Evolutionary conservation across 2,329 filamentous ascomycete species (phyloP).

Genomic region (Leptographium procerum): DNA sequence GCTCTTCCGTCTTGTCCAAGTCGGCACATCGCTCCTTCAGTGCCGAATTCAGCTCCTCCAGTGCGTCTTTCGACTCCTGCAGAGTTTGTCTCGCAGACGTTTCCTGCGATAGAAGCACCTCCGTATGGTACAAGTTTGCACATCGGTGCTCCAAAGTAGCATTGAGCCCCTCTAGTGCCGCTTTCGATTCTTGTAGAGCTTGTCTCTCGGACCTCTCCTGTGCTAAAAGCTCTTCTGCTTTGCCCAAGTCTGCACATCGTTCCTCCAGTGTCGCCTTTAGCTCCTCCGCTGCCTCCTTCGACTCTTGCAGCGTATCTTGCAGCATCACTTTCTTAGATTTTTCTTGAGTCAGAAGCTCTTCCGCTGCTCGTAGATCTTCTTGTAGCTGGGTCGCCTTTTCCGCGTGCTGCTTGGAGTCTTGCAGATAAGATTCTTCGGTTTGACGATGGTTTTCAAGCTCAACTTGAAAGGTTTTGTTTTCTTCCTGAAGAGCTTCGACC

Average conservation of each 20-base stretch:
- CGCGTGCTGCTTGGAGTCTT: background rate
- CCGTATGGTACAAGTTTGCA: too few relatives aligned
- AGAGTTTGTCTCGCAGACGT: background rate
- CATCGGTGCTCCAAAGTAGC: too few relatives aligned
- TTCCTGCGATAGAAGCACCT: too few relatives aligned
- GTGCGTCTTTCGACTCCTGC: background rate
- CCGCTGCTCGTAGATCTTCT: background rate
- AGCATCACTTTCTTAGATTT: background rate
- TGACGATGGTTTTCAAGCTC: background rate
- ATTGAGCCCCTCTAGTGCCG: too few relatives aligned
- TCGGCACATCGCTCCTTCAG: background rate
- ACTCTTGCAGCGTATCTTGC: background rate
- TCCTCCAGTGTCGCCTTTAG: too few relatives aligned
- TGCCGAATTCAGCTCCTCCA: background rate
- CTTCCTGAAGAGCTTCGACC: background rate
- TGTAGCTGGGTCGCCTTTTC: background rate
- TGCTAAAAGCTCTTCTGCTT: too few relatives aligned
- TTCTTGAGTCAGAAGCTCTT: background rate
- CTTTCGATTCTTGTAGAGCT: background rate
- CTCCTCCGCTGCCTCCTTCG: background rate
- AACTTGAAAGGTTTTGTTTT: constrained; percentile 1
- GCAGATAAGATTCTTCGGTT: background rate
- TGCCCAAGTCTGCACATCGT: too few relatives aligned
- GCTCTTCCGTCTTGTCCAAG: background rate
- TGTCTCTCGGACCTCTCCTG: background rate